Base-by-base conservation (phyloP, 106 monocot genomes). In the Hemerocallis citrina region DNA sequence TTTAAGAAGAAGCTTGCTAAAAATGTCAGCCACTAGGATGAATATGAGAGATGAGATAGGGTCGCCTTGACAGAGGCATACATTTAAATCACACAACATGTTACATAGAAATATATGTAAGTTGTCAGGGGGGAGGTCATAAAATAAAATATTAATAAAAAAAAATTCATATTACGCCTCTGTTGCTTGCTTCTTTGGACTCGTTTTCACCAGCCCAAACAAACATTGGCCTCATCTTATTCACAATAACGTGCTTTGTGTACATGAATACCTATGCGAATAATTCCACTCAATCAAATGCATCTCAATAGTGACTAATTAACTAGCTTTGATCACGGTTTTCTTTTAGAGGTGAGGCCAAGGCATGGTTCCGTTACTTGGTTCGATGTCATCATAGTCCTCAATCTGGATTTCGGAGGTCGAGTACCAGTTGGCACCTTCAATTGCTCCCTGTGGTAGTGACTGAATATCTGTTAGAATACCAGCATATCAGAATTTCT, bases 81-180 rank as follows among this genome's bases (percentile, higher is more conserved):
- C n/a, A n/a, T n/a, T n/a, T n/a, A n/a, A n/a, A n/a, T n/a, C n/a
- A n/a, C n/a, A n/a, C n/a, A n/a, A n/a, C n/a, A n/a, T n/a, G n/a
- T n/a, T n/a, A n/a, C n/a, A n/a, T n/a, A n/a, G n/a, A n/a, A n/a
- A n/a, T n/a, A n/a, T n/a, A n/a, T n/a, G n/a, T n/a, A n/a, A n/a
- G n/a, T n/a, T n/a, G n/a, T n/a, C n/a, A n/a, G n/a, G n/a, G n/a
- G n/a, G n/a, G n/a, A n/a, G n/a, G n/a, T n/a, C n/a, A n/a, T n/a
- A n/a, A n/a, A n/a, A n/a, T n/a, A n/a, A n/a, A n/a, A n/a, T n/a
- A n/a, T n/a, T n/a, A 16, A 31, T 30, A 31, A 57, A 57, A 35
- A 6, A 12, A 57, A 57, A n/a, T 55, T 31, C n/a, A 39, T 22
- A 29, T 61, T n/a, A 41, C 60, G 60, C 60, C 60, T 6, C 60